These are phyloP conservation scores for Aaosphaeria arxii DNA, from an alignment of 2,329 filamentous ascomycete genomes.

Conservation along the genomic window DNA sequence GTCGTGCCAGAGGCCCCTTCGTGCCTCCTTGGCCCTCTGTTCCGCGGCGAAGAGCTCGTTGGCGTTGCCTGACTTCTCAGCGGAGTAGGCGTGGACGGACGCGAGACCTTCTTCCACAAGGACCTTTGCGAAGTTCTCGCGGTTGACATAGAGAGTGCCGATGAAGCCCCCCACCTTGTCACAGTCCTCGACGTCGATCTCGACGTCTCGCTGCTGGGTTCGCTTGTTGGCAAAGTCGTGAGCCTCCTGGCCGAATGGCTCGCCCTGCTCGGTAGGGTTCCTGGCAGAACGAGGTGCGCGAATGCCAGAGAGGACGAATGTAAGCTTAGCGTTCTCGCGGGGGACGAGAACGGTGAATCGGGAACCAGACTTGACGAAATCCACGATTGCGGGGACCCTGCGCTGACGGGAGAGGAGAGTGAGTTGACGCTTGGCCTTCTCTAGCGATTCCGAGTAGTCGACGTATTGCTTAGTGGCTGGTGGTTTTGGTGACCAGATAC, in stretches of 20 bases:
- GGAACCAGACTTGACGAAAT: slow-evolving; percentile 97
- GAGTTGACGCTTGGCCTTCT: slow-evolving; percentile 94
- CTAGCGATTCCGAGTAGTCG: slow-evolving; percentile 87
- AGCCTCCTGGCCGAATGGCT: slow-evolving; percentile 94
- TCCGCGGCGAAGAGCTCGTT: slow-evolving; percentile 85
- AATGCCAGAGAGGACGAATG: slow-evolving; percentile 90
- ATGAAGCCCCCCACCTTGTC: slow-evolving; percentile 99
- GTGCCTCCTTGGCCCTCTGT: slow-evolving; percentile 80
- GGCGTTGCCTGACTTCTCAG: slow-evolving; percentile 89
- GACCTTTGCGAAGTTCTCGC: slow-evolving; percentile 91
- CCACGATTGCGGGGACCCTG: slow-evolving; percentile 88
- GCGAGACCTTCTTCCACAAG: slow-evolving; percentile 93
- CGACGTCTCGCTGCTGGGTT: slow-evolving; percentile 90
- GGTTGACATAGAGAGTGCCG: slow-evolving; percentile 86
- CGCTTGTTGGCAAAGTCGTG: slow-evolving; percentile 85
- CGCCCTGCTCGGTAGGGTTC: slow-evolving; percentile 73
- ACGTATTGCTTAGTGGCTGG: slow-evolving; percentile 78
- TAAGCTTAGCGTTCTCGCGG: slow-evolving; percentile 90
- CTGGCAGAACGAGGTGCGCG: slow-evolving; percentile 85
- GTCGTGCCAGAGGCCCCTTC: slow-evolving; percentile 88
- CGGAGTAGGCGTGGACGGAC: slow-evolving; percentile 89
- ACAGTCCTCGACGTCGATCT: slow-evolving; percentile 90
- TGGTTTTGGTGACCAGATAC: slow-evolving; percentile 91
- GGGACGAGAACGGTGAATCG: slow-evolving; percentile 90
- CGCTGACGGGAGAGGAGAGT: slow-evolving; percentile 85